Evolutionary conservation across 2,329 filamentous ascomycete genomes (phyloP).

Genomic region (Colletotrichum sansevieriae): DNA sequence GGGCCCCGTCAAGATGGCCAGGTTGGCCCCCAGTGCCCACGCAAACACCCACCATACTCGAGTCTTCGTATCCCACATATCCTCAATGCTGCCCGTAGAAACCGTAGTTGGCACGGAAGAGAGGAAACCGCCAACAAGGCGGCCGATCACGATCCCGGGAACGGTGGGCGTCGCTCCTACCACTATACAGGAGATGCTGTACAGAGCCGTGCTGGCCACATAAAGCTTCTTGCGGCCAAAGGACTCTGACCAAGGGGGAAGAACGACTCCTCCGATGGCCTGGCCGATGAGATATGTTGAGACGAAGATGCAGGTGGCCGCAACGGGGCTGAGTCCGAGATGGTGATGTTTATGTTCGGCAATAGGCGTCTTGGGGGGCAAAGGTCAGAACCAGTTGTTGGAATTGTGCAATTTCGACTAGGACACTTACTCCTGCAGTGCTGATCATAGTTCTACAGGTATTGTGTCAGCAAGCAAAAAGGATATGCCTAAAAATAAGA

Average conservation of each 20-base stretch:
- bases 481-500: background rate
- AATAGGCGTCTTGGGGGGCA: background rate
- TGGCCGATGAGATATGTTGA: conserved; percentile 31
- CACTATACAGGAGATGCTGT: conserved; percentile 21
- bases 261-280: conserved; percentile 16
- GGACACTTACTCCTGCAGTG: conserved; percentile 22
- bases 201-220: conserved; percentile 17
- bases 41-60: conserved; percentile 27
- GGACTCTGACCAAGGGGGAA: conserved; percentile 26
- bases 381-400: background rate
- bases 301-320: conserved; percentile 18
- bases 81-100: conserved; percentile 26
- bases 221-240: conserved; percentile 34
- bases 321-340: background rate
- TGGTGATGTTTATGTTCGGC: background rate
- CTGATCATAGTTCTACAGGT: conserved; percentile 13
- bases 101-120: conserved; percentile 21
- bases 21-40: conserved; percentile 23
- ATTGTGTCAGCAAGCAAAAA: background rate
- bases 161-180: background rate
- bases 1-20: conserved; percentile 14
- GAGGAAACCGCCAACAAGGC: conserved; percentile 5
- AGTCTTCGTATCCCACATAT: conserved; percentile 20
- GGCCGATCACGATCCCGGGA: conserved; percentile 11
- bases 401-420: background rate